phyloP scores from a whole-genome alignment of 768 basidiomycete genomes.

The Peribolospora baueri region DNA sequence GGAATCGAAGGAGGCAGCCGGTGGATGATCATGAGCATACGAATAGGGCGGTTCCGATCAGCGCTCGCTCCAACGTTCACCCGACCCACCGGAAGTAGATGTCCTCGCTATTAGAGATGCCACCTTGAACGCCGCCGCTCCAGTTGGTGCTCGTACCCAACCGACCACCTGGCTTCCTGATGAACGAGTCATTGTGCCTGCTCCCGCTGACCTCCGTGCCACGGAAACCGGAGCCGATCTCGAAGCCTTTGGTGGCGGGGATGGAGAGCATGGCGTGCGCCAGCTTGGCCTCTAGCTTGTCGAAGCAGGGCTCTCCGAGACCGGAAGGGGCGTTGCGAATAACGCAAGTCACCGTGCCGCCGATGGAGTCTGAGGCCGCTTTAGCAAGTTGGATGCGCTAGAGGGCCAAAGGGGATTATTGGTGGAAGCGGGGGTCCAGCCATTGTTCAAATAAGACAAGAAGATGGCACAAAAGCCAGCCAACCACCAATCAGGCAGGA shows the following conservation, averaged over 20 bases:
- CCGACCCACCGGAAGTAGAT: constrained; percentile 71
- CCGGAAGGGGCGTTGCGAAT: constrained; percentile 74
- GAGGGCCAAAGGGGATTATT: not conserved
- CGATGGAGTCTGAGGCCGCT: constrained; percentile 73
- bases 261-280: constrained; percentile 98
- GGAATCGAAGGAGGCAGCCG: not conserved
- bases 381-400: constrained; percentile 88
- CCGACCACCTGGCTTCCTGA: constrained; percentile 35
- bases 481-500: not conserved
- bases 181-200: constrained; percentile 77
- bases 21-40: not conserved
- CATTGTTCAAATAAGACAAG: not conserved
- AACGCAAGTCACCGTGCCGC: constrained; percentile 92
- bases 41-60: not conserved
- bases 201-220: constrained; percentile 84
- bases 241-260: constrained; percentile 93
- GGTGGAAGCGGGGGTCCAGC: constrained; percentile 1
- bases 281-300: constrained; percentile 89
- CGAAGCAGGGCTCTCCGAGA: constrained; percentile 89
- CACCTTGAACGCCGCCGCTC: constrained; percentile 94
- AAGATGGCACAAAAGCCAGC: not conserved
- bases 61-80: not conserved
- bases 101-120: constrained; percentile 89
- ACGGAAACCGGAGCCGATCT: constrained; percentile 87
- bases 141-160: constrained; percentile 75